Evolutionary conservation across 2,329 filamentous ascomycete genomes (phyloP).

Genomic region (Alternaria dauci): DNA sequence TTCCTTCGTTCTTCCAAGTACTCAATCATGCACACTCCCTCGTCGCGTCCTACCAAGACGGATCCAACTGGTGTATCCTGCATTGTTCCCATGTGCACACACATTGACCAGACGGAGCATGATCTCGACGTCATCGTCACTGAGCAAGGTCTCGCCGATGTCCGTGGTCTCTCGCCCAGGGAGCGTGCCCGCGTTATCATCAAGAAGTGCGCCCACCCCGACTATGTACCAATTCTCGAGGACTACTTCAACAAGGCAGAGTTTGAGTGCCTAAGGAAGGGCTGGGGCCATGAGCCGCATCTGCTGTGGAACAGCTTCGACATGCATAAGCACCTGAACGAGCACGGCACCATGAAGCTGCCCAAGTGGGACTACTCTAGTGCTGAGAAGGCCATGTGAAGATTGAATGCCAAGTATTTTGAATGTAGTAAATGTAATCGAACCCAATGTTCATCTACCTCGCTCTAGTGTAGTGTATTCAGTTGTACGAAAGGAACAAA

Average conservation of each 20-base stretch:
- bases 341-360: conserved; percentile 91
- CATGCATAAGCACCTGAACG: conserved; percentile 83
- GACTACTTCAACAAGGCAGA: conserved; percentile 89
- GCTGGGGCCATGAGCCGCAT: conserved; percentile 90
- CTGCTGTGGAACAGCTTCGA: conserved; percentile 86
- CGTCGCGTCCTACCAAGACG: conserved; percentile 78
- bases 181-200: conserved; percentile 88
- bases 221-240: conserved; percentile 81
- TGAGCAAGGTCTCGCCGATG: conserved; percentile 81
- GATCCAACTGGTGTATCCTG: conserved; percentile 83
- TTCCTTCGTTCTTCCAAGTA: conserved; percentile 83
- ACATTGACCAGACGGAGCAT: conserved; percentile 92
- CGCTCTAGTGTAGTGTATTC: neutral
- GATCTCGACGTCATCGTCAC: conserved; percentile 90
- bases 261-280: conserved; percentile 83
- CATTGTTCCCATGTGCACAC: conserved; percentile 94
- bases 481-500: neutral
- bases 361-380: conserved; percentile 64
- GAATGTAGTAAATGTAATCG: neutral
- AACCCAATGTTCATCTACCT: neutral
- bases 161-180: conserved; percentile 79
- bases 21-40: conserved; percentile 93
- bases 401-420: neutral
- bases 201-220: conserved; percentile 83
- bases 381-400: conserved; percentile 15